Evolutionary conservation across 2,329 filamentous ascomycete species (phyloP).

Genomic region (Metarhizium robertsii): DNA sequence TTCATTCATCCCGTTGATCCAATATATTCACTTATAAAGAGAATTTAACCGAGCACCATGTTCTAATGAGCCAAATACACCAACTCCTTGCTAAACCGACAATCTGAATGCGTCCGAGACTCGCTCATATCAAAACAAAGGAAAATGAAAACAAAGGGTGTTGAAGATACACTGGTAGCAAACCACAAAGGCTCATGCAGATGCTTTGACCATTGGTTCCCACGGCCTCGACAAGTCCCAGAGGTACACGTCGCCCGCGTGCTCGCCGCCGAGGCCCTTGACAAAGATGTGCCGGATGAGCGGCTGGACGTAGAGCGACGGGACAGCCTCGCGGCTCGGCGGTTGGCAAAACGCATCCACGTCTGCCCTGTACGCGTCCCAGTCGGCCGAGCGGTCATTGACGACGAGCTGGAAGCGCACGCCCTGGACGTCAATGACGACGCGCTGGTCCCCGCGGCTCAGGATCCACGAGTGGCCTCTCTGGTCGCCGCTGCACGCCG

Average conservation of each 20-base stretch:
- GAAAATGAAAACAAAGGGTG: neutral
- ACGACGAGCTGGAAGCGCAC: conserved; percentile 29
- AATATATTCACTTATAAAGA: neutral
- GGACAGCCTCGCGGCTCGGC: neutral
- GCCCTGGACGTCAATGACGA: conserved; percentile 29
- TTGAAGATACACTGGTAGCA: too few relatives aligned
- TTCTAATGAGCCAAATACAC: neutral
- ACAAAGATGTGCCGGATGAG: conserved; percentile 27
- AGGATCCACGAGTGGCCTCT: conserved; percentile 27
- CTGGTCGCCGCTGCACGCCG: conserved; percentile 27
- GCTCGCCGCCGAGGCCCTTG: conserved; percentile 23
- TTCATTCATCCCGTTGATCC: neutral
- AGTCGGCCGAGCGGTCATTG: conserved; percentile 24
- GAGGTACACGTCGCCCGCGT: conserved; percentile 26
- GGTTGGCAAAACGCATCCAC: conserved; percentile 26
- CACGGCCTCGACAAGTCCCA: conserved; percentile 32
- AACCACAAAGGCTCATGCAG: conserved; percentile 13
- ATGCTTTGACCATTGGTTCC: conserved; percentile 33
- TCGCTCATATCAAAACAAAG: neutral
- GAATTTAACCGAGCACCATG: neutral
- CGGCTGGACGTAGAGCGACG: neutral
- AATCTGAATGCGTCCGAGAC: neutral
- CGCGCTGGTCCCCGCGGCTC: conserved; percentile 10
- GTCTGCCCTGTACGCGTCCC: conserved; percentile 21
- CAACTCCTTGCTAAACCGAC: neutral